Evolutionary conservation across 495 filamentous ascomycete genomes (phyloP).

Genomic region (Daldinia concentrica): DNA sequence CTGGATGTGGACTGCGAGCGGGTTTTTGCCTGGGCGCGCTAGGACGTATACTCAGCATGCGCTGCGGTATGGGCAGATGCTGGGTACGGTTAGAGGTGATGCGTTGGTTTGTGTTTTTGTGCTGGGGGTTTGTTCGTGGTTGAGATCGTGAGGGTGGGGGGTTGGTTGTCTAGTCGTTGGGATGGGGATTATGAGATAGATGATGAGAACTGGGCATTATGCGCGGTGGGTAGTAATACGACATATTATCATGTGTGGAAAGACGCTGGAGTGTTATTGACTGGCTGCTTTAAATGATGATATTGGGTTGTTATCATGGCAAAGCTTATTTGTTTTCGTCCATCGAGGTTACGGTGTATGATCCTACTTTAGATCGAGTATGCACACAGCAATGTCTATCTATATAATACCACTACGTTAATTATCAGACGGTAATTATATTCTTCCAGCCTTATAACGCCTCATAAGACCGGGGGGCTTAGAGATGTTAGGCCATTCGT

Average conservation of each 20-base stretch:
- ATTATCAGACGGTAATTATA: too few relatives aligned
- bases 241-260: not conserved
- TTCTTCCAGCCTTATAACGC: too few relatives aligned
- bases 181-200: not conserved
- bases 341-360: not conserved
- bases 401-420: not conserved
- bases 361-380: not conserved
- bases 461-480: too few relatives aligned
- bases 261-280: not conserved
- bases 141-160: constrained; percentile 48
- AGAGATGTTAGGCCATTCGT: too few relatives aligned
- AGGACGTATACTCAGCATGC: constrained; percentile 66
- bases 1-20: constrained; percentile 66
- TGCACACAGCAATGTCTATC: not conserved
- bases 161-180: not conserved
- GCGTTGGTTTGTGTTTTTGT: constrained; percentile 79
- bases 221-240: not conserved
- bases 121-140: constrained; percentile 76
- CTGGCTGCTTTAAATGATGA: not conserved
- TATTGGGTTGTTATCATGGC: not conserved
- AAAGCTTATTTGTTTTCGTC: not conserved
- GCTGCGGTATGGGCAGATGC: constrained; percentile 75
- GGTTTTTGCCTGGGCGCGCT: constrained; percentile 67
- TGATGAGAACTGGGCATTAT: not conserved
- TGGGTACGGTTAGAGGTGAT: constrained; percentile 68